Evolutionary conservation across 1,284 basidiomycete species (phyloP), one percentile per base, ranked within the genome.

Genomic region (Inonotus obliquus): DNA sequence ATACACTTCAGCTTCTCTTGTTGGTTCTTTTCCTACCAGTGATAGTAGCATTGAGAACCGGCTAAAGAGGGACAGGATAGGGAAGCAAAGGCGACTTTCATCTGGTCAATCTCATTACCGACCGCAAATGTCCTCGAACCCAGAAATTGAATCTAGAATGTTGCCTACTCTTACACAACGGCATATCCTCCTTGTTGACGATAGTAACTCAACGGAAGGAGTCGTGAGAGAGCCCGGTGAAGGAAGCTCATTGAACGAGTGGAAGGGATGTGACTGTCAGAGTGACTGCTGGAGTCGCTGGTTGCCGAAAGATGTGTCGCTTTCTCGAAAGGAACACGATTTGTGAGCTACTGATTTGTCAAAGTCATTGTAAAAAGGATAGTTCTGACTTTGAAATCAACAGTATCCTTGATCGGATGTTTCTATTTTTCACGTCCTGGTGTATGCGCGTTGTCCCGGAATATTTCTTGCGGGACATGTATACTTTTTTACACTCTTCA

Each of bases 341-440:
- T 62, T 69, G 68, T 74, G 47, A 35, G 67, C 53, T 59, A 11
- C 4, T n/a, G n/a, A n/a, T n/a, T 39, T 39, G 35, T 54, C 57
- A 62, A 41, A 9, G 53, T 19, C 11, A 27, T 41, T 44, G 11
- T 17, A 29, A 29, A 13, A 19, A 10, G 19, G 17, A 11, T 38
- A 6, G 9, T 37, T 38, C 11, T 39, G 32, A 37, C 35, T 45
- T 39, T 39, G n/a, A 25, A 32, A 17, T 41, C 19, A n/a, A n/a
- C 57, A 80, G 74, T 73, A 72, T 86, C 1, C 77, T 88, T 45
- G 79, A 82, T 54, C 74, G 84, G 4, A 70, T 81, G 25, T 85
- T 87, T 76, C 81, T 81, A 63, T 86, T 85, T 71, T 82, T 82
- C 71, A 79, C 80, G 4, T 78, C 77, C 3, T 87, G 85, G 85